Conservation (phyloP, 2,329 filamentous ascomycete genomes). For the Zasmidium cellare region DNA sequence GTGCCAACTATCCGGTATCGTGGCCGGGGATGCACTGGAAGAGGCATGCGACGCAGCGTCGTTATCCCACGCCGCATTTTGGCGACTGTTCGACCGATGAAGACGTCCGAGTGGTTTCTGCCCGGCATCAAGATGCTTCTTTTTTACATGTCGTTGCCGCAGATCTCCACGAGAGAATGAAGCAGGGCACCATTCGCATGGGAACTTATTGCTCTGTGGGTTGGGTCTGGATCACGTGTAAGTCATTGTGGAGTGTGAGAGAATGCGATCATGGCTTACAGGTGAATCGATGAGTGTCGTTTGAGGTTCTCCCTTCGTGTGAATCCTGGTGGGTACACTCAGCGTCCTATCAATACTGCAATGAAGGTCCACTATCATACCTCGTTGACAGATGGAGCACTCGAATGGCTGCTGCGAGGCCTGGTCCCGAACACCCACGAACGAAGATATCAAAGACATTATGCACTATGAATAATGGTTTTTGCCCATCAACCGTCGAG, state of each 20-base stretch:
- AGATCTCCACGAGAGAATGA: conserved; percentile 46
- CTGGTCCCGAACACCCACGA: neutral
- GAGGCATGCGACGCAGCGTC: too few relatives aligned
- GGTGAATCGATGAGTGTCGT: neutral
- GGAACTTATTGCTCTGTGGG: conserved; percentile 20
- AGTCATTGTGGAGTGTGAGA: too few relatives aligned
- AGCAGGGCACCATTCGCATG: conserved; percentile 40
- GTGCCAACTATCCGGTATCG: neutral
- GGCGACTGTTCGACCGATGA: too few relatives aligned
- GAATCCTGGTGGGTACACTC: neutral
- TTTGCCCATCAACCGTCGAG: too few relatives aligned
- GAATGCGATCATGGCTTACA: too few relatives aligned
- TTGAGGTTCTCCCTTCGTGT: conserved; percentile 5
- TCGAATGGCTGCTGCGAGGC: neutral
- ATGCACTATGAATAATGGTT: neutral
- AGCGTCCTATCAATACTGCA: neutral
- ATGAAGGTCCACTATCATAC: neutral
- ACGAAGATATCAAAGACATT: neutral
- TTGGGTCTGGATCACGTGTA: too few relatives aligned
- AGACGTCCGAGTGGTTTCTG: too few relatives aligned
- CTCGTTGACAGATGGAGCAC: neutral
- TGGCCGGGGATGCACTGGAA: too few relatives aligned
- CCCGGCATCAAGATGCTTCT: conserved; percentile 34
- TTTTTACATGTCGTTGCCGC: conserved; percentile 43
- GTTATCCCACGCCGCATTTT: too few relatives aligned